Evolutionary conservation across 2,329 filamentous ascomycete genomes (phyloP).

Genomic region (Harringtonia aguacate): DNA sequence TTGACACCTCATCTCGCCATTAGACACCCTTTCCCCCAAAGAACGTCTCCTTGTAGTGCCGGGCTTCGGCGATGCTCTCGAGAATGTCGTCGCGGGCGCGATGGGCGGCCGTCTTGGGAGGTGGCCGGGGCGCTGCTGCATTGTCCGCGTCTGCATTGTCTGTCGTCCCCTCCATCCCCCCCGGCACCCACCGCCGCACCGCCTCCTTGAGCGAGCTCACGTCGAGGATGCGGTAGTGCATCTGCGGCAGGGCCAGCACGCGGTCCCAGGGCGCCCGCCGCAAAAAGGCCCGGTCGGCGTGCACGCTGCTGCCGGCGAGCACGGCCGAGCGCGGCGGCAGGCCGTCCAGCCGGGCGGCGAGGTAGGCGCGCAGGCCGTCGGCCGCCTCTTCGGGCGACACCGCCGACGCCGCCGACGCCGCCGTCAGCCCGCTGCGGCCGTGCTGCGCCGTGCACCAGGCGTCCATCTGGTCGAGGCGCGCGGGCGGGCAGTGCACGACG

Average conservation of each 20-base stretch:
- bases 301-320: conserved; percentile 86
- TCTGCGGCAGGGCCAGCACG: conserved; percentile 61
- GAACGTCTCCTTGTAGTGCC: conserved; percentile 57
- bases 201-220: conserved; percentile 91
- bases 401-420: conserved; percentile 61
- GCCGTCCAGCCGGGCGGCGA: conserved; percentile 57
- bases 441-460: conserved; percentile 84
- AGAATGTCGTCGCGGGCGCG: conserved; percentile 82
- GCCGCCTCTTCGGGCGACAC: conserved; percentile 66
- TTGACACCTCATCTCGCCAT: no score
- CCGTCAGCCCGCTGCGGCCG: conserved; percentile 68
- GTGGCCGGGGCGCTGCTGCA: no score
- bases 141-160: conserved; percentile 34
- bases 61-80: conserved; percentile 89
- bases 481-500: conserved; percentile 62
- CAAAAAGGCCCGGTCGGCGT: conserved; percentile 79
- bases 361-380: conserved; percentile 62
- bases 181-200: conserved; percentile 64
- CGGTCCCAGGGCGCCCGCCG: conserved; percentile 60
- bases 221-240: conserved; percentile 87
- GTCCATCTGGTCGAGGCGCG: conserved; percentile 67
- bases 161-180: conserved; percentile 32
- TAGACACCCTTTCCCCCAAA: conserved; percentile 8
- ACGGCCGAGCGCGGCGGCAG: conserved; percentile 49
- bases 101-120: conserved; percentile 57